Percentiles rank a stretch among this genome's conserved stretches.
Evolutionary conservation across 108 stramenopile species (phyloP).

Genomic region (Skeletonema costatum): DNA sequence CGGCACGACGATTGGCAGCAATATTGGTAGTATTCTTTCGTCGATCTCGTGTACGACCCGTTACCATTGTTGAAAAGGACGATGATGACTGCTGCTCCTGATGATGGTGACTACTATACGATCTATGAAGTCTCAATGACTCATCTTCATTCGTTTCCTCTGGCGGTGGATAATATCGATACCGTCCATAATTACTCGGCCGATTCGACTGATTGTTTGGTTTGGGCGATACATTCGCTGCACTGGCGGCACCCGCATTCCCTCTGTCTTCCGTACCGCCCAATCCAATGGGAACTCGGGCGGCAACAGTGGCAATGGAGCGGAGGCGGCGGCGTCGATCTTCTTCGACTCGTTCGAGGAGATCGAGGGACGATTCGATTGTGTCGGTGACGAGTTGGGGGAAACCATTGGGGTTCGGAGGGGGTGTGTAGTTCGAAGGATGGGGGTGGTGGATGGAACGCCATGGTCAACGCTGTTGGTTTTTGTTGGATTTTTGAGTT

Average conservation of each 20-base stretch:
- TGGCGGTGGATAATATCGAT: conserved; percentile 40
- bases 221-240: not conserved
- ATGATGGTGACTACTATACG: not conserved
- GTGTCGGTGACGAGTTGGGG: conserved; percentile 35
- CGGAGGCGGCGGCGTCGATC: conserved; percentile 21
- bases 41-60: not conserved
- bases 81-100: not conserved
- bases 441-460: not conserved
- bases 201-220: not conserved
- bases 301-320: conserved; percentile 25
- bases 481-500: no score
- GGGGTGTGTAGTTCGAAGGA: conserved; percentile 26
- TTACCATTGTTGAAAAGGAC: not conserved
- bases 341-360: conserved; percentile 34
- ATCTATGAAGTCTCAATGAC: not conserved
- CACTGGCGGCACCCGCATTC: not conserved
- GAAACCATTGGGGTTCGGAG: conserved; percentile 34
- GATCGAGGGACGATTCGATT: conserved; percentile 33
- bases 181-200: conserved; percentile 7
- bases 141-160: not conserved
- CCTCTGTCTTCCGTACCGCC: conserved; percentile 4
- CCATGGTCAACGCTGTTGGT: not conserved
- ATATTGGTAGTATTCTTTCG: not conserved
- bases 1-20: no score
- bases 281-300: conserved; percentile 24